Percentiles rank a stretch among this genome's conserved stretches.
phyloP scores from a whole-genome alignment of 805 yeast genomes.

The Diddensiella santjacobensis region DNA sequence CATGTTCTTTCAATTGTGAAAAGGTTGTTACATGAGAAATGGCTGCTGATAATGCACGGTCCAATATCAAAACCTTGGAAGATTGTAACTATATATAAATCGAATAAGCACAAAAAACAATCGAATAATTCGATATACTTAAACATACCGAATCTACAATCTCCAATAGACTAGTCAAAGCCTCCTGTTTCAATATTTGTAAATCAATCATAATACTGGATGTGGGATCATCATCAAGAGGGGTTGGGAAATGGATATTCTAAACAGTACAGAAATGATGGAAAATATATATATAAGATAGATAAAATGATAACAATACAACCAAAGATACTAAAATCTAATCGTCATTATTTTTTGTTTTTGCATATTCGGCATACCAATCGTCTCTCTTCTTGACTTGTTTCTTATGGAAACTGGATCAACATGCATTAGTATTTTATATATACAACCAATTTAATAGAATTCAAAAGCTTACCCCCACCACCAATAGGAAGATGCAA shows the following conservation, averaged over 20 bases:
- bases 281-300: background rate
- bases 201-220: slow-evolving; percentile 15
- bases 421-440: background rate
- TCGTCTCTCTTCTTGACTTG: slow-evolving; percentile 73
- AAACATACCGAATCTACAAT: slow-evolving; percentile 28
- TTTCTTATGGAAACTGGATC: slow-evolving; percentile 60
- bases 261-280: background rate
- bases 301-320: background rate
- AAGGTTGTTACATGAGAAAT: slow-evolving; percentile 56
- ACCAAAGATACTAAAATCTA: too few relatives aligned
- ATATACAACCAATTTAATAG: too few relatives aligned
- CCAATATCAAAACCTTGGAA: slow-evolving; percentile 39
- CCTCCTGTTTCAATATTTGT: slow-evolving; percentile 18
- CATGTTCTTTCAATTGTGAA: slow-evolving; percentile 46
- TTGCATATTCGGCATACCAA: slow-evolving; percentile 75
- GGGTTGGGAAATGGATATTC: too few relatives aligned
- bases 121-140: background rate
- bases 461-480: slow-evolving; percentile 43
- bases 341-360: slow-evolving; percentile 51
- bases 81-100: slow-evolving; percentile 9
- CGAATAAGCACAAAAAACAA: slow-evolving; percentile 9
- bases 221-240: too few relatives aligned
- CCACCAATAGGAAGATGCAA: slow-evolving; percentile 76
- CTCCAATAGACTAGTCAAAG: slow-evolving; percentile 23
- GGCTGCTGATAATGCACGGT: slow-evolving; percentile 44